phyloP scores from a whole-genome alignment of 2,329 filamentous ascomycete genomes.

The Talaromyces rugulosus region DNA sequence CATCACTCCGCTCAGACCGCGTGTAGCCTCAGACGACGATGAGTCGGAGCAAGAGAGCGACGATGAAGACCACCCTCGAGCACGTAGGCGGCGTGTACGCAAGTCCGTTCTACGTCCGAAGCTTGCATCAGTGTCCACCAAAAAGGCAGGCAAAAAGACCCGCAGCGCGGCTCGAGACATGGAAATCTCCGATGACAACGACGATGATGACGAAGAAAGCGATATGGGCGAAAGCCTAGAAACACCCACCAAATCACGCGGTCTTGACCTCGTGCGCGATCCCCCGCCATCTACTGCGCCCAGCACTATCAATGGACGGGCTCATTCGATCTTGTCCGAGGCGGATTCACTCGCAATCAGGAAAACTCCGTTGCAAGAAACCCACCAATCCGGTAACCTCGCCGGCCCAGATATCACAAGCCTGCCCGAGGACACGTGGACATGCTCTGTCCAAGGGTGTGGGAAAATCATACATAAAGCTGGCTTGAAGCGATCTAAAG shows the following conservation, averaged over 20 bases:
- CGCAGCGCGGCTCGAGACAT: slow-evolving; percentile 4
- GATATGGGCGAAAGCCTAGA: slow-evolving; percentile 25
- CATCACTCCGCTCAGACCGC: slow-evolving; percentile 31
- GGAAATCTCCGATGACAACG: slow-evolving; percentile 3
- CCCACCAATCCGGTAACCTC: slow-evolving; percentile 20
- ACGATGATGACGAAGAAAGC: slow-evolving; percentile 26
- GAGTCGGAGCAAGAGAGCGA: slow-evolving; percentile 18
- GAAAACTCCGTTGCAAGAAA: slow-evolving; percentile 27
- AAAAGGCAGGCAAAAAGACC: slow-evolving; percentile 32
- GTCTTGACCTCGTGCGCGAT: slow-evolving; percentile 30
- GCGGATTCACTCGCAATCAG: slow-evolving; percentile 19
- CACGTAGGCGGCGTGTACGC: slow-evolving; percentile 27
- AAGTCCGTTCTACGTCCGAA: slow-evolving; percentile 45
- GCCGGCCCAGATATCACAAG: slow-evolving; percentile 13
- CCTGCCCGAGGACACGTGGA: slow-evolving; percentile 28
- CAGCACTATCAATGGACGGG: slow-evolving; percentile 24
- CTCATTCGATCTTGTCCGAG: slow-evolving; percentile 26
- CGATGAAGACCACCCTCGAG: slow-evolving; percentile 20
- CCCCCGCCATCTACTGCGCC: slow-evolving; percentile 26
- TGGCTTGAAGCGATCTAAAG: slow-evolving; percentile 28
- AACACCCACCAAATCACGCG: slow-evolving; percentile 29
- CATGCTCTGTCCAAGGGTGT: slow-evolving; percentile 29
- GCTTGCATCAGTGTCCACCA: slow-evolving; percentile 33
- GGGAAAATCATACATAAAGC: slow-evolving; percentile 29
- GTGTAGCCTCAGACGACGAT: slow-evolving; percentile 20